A percentile compares a stretch with the other conserved stretches of the same genome.
Evolutionary conservation across 208 protist genomes (phyloP).

Genomic region (Naegleria gruberi): DNA sequence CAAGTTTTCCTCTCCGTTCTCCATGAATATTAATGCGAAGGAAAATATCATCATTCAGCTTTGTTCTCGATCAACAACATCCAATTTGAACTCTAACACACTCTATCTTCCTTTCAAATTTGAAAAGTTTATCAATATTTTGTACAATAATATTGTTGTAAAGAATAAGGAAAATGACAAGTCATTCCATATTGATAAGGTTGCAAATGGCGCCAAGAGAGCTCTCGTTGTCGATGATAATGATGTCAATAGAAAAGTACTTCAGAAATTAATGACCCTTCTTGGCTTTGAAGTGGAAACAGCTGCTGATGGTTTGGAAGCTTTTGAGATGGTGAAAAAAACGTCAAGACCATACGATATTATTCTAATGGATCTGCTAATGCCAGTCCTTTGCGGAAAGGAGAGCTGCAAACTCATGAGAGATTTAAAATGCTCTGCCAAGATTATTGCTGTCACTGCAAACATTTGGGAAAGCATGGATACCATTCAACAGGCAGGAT

Average conservation of each 20-base stretch:
- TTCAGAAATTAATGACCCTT: neutral
- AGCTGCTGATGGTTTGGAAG: neutral
- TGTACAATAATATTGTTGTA: too few relatives aligned
- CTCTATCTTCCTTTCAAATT: too few relatives aligned
- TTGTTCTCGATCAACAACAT: too few relatives aligned
- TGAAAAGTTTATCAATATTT: too few relatives aligned
- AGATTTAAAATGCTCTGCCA: neutral
- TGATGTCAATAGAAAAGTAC: neutral
- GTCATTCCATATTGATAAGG: too few relatives aligned
- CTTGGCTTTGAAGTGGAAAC: neutral
- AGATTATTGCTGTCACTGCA: neutral
- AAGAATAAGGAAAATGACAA: too few relatives aligned
- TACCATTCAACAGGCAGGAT: neutral
- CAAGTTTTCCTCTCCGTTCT: too few relatives aligned
- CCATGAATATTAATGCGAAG: too few relatives aligned
- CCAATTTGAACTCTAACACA: too few relatives aligned
- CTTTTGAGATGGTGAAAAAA: neutral
- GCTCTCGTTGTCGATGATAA: neutral
- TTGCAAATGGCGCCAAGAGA: too few relatives aligned
- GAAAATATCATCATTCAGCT: too few relatives aligned
- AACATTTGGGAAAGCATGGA: neutral
- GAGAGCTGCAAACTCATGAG: neutral
- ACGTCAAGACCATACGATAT: neutral
- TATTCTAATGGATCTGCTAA: neutral
- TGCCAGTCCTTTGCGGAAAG: neutral